These are phyloP conservation scores for Talaromyces sp. DNA, from an alignment of 2,329 filamentous ascomycete genomes.

Conservation along the genomic window DNA sequence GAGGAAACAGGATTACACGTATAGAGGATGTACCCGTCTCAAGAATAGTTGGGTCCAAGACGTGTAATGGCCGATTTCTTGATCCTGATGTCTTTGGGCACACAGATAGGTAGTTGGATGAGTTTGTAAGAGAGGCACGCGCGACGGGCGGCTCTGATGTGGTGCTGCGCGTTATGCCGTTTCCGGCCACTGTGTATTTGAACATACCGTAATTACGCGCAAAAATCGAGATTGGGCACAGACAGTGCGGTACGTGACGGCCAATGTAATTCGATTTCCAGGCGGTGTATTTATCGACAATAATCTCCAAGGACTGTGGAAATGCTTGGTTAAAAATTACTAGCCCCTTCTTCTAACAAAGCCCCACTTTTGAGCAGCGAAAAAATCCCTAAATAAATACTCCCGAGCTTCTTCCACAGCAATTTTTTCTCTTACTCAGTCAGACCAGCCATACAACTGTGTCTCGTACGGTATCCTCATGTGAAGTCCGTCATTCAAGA, in stretches of 20 bases:
- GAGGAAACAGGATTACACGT: neutral
- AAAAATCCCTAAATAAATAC: neutral
- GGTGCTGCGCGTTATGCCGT: slow-evolving; percentile 12
- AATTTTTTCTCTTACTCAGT: neutral
- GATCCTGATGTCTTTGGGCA: neutral
- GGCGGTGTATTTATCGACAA: neutral
- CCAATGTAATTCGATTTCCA: neutral
- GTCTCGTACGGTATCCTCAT: neutral
- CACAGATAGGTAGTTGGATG: slow-evolving; percentile 2
- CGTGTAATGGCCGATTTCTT: neutral
- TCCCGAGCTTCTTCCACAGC: neutral
- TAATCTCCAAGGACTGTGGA: too few relatives aligned
- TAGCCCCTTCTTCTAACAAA: neutral
- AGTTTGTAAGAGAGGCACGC: slow-evolving; percentile 4
- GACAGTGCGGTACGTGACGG: neutral
- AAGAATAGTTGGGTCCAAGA: neutral
- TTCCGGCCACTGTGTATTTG: slow-evolving; percentile 11
- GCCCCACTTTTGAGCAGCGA: slow-evolving; percentile 1
- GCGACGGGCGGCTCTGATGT: slow-evolving; percentile 15
- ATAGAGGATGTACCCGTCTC: neutral
- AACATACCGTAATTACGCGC: neutral
- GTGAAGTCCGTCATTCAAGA: slow-evolving; percentile 1
- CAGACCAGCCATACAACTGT: neutral
- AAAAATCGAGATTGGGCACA: neutral
- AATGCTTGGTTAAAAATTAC: neutral